phyloP scores from a whole-genome alignment of 148 eudicot species.

The Cornus suecica region DNA sequence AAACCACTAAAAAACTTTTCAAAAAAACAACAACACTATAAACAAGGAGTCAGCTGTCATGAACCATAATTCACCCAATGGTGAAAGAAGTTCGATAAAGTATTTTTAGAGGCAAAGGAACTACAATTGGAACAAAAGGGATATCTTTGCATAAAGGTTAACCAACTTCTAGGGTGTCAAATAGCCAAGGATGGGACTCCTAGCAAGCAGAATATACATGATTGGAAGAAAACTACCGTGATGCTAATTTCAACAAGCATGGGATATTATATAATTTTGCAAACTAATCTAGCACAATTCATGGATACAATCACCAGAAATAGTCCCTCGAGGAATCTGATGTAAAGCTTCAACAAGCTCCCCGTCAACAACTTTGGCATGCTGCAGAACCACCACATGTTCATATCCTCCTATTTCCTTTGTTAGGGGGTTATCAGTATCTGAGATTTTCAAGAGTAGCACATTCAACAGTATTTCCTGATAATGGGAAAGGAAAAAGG shows the following conservation, averaged over 20 bases:
- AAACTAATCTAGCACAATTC: constrained; percentile 11
- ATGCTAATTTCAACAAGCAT: not conserved
- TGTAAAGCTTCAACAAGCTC: constrained; percentile 69
- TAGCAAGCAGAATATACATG: not conserved
- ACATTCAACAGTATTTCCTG: not conserved
- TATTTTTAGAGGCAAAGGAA: not conserved
- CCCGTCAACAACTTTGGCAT: constrained; percentile 84
- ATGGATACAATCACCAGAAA: constrained; percentile 93
- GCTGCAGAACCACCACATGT: constrained; percentile 63
- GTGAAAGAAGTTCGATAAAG: not conserved
- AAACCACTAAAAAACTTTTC: too few relatives aligned
- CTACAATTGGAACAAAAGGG: not conserved
- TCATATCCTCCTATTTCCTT: constrained; percentile 94
- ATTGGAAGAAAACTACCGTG: not conserved
- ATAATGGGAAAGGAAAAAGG: not conserved
- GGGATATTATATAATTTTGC: not conserved
- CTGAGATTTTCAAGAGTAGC: constrained; percentile 38
- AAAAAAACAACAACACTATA: too few relatives aligned
- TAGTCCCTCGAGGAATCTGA: constrained; percentile 81
- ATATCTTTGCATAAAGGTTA: not conserved
- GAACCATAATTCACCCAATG: not conserved
- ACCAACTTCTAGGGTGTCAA: not conserved
- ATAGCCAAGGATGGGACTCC: not conserved
- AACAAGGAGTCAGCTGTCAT: not conserved
- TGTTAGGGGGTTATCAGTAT: constrained; percentile 79